A percentile compares a stretch with the other conserved stretches of the same genome.
Evolutionary conservation across 73 alveolate species (phyloP).

Genomic region (Blepharisma japonicum): DNA sequence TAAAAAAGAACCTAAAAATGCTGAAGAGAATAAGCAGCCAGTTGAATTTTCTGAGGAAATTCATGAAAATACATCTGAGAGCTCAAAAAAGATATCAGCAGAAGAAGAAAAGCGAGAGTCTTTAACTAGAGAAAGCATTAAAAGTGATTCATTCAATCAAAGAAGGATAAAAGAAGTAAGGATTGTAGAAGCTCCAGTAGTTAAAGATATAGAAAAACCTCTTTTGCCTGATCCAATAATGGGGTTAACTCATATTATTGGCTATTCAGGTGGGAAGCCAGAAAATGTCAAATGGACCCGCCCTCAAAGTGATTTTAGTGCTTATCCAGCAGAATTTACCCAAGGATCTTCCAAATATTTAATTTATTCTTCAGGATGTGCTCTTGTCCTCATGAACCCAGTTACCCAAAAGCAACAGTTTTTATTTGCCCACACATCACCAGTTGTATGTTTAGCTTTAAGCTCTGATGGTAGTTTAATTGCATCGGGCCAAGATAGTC

Average conservation of each 20-base stretch:
- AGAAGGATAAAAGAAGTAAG: too few species aligned
- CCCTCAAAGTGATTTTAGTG: neutral
- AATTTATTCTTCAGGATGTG: constrained; percentile 63
- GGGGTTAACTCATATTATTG: constrained; percentile 54
- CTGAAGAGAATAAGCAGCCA: too few species aligned
- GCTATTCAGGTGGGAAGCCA: constrained; percentile 54
- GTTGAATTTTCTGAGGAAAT: too few species aligned
- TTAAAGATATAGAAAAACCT: neutral
- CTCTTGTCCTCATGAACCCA: constrained; percentile 58
- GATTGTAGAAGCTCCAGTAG: too few species aligned
- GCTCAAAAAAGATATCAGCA: too few species aligned
- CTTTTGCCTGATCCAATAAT: constrained; percentile 54
- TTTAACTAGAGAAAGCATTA: too few species aligned
- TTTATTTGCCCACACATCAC: constrained; percentile 63
- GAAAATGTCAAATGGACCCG: constrained; percentile 16
- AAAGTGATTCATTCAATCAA: too few species aligned
- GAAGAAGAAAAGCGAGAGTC: too few species aligned
- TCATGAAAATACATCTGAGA: too few species aligned
- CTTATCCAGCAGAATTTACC: constrained; percentile 7
- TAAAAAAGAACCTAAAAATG: too few species aligned
- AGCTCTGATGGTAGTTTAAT: constrained; percentile 61
- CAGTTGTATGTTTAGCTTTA: constrained; percentile 48
- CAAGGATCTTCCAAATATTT: constrained; percentile 31
- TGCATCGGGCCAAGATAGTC: constrained; percentile 61
- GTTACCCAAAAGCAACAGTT: constrained; percentile 51